Conservation (phyloP, 768 basidiomycete genomes). For the Suillus spraguei region DNA sequence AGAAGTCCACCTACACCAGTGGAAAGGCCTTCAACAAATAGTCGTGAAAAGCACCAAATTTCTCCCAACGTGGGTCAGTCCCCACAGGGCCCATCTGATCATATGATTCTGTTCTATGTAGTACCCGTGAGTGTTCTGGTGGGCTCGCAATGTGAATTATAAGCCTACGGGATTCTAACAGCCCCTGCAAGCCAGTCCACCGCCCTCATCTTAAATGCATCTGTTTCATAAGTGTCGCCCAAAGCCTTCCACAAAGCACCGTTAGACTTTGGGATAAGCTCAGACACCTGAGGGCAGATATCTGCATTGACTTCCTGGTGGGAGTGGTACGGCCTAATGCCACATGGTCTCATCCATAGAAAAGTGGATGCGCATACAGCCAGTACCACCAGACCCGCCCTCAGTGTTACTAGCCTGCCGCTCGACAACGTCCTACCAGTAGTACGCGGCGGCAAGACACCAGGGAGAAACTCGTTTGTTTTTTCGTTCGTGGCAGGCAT, state of each 20-base stretch:
- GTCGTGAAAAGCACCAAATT: slow-evolving; percentile 53
- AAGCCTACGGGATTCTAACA: slow-evolving; percentile 43
- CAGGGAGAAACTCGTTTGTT: slow-evolving; percentile 17
- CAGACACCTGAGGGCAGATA: slow-evolving; percentile 38
- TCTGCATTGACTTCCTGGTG: slow-evolving; percentile 10
- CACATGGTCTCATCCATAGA: slow-evolving; percentile 14
- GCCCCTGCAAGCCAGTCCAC: slow-evolving; percentile 42
- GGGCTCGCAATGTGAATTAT: background rate
- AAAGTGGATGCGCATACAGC: slow-evolving; percentile 20
- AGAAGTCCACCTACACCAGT: slow-evolving; percentile 46
- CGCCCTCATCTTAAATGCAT: slow-evolving; percentile 37
- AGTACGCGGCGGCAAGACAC: slow-evolving; percentile 6
- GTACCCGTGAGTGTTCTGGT: slow-evolving; percentile 13
- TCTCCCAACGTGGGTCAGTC: slow-evolving; percentile 55
- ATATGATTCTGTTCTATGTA: slow-evolving; percentile 55
- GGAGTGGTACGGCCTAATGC: background rate
- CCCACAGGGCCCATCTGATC: slow-evolving; percentile 52
- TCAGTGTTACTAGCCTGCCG: slow-evolving; percentile 10
- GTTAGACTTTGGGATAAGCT: slow-evolving; percentile 37
- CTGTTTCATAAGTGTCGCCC: slow-evolving; percentile 32
- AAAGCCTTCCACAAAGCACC: slow-evolving; percentile 35
- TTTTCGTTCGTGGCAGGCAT: slow-evolving; percentile 23
- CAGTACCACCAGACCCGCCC: slow-evolving; percentile 17
- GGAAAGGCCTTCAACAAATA: slow-evolving; percentile 63
- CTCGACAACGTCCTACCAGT: slow-evolving; percentile 13